Evolutionary conservation across 352 stramenopile genomes (phyloP), one percentile per base, ranked within the genome.

Genomic region (Phytopythium litorale): DNA sequence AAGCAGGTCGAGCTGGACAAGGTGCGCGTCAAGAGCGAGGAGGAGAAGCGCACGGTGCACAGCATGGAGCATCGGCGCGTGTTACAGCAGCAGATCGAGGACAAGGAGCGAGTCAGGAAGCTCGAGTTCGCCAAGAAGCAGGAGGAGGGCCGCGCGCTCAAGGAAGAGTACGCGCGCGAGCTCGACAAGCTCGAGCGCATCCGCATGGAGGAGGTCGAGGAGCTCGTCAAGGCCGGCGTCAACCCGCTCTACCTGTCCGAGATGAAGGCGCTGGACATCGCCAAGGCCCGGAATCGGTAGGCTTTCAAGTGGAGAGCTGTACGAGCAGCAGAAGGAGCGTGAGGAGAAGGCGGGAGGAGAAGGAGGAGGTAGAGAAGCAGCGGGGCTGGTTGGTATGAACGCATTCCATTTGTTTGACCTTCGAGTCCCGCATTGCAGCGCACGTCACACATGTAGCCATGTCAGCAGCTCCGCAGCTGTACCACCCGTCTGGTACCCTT

Each of bases 261-360:
- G 76, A 97, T 98, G 81, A 92, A 91, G 54, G 87, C 78, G 9
- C 69, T 97, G 48, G 91, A 98, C 75, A 97, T 98, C 58, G 78
- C 84, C 37, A 96, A 91, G 30, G 68, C 71, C 52, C 70, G 48
- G 62, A 77, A 74, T 49, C 73, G 66, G 33, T 77, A 71, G 51
- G 18, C 4, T 30, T 12, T 8, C 18, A 2, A 1, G 9, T 33
- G 0, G 28, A 18, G 18, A 12, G 19, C 25, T 28, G 25, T 28
- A 28, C 25, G 25, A 28, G 25, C 25, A 37, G 46, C 21, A 13
- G 6, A 15, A 30, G n/a, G 16, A 52, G 46, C 46, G 33, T 1
- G 21, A 18, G 51, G 18, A 46, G 40, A 4, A 46, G 11, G 33
- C 33, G 11, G 33, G 33, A 38, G 33, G 11, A 38, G 33, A 13